Evolutionary conservation across 225 moss, liverwort and hornwort genomes (phyloP).

Genomic region (Pseudisothecium myosuroides): DNA sequence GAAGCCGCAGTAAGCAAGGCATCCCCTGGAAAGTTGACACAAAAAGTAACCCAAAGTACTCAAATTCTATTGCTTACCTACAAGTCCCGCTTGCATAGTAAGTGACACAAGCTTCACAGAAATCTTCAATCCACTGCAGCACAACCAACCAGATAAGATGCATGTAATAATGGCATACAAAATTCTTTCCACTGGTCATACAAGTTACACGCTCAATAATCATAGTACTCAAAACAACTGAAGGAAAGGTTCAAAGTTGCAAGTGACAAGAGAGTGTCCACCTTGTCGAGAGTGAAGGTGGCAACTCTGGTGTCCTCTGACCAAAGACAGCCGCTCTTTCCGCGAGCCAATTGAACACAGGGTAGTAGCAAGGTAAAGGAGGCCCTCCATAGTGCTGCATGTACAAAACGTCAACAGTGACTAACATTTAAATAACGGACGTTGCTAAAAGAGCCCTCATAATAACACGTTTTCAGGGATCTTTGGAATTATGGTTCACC

Average conservation of each 20-base stretch:
- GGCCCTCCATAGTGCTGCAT: slow-evolving; percentile 85
- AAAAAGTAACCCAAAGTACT: not conserved
- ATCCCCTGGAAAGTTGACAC: not conserved
- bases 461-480: not conserved
- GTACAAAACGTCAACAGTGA: not conserved
- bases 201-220: not conserved
- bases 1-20: not conserved
- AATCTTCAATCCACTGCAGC: slow-evolving; percentile 66
- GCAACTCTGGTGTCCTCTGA: slow-evolving; percentile 73
- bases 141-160: not conserved
- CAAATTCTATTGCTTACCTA: slow-evolving; percentile 50
- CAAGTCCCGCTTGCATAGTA: slow-evolving; percentile 89
- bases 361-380: slow-evolving; percentile 85
- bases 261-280: slow-evolving; percentile 6
- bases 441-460: not conserved
- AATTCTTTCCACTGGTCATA: not conserved
- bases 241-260: not conserved
- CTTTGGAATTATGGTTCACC: not conserved
- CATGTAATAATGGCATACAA: not conserved
- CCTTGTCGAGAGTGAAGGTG: slow-evolving; percentile 64
- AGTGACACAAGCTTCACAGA: slow-evolving; percentile 89
- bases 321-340: slow-evolving; percentile 74
- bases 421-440: not conserved
- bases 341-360: slow-evolving; percentile 79
- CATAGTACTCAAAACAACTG: not conserved